A percentile compares a stretch with the other conserved stretches of the same genome.
These are phyloP conservation scores for Ustilago nuda DNA, from an alignment of 1,284 basidiomycete species.

Conservation along the genomic window DNA sequence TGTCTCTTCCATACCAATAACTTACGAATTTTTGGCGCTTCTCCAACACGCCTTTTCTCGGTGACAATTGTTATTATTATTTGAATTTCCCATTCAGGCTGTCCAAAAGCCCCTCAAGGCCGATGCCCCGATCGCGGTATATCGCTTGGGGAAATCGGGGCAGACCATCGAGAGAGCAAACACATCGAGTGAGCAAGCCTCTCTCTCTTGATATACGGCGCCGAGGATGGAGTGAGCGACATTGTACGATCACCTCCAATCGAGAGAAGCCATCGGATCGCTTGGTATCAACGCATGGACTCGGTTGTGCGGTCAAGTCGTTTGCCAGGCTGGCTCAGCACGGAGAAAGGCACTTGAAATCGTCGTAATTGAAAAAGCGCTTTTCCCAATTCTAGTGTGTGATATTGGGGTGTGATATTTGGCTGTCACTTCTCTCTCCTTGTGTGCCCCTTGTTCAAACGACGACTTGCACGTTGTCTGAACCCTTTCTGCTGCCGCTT, in stretches of 20 bases:
- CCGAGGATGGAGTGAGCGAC: constrained; percentile 28
- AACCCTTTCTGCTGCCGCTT: neutral
- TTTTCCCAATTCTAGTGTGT: constrained; percentile 1
- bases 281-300: neutral
- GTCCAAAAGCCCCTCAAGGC: neutral
- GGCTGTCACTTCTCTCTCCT: neutral
- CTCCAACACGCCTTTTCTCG: too few species aligned
- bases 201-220: neutral
- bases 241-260: neutral
- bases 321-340: neutral
- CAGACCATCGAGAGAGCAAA: neutral
- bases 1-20: too few species aligned
- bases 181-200: neutral
- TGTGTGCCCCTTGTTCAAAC: constrained; percentile 1
- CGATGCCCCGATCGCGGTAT: neutral
- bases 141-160: neutral
- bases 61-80: too few species aligned
- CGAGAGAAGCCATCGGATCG: neutral
- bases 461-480: constrained; percentile 3
- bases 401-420: neutral
- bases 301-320: too few species aligned
- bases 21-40: too few species aligned
- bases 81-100: too few species aligned
- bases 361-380: neutral
- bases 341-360: neutral